Evolutionary conservation across 495 filamentous ascomycete species (phyloP), one percentile per base, ranked within the genome.

Genomic region (Talaromyces adpressus): DNA sequence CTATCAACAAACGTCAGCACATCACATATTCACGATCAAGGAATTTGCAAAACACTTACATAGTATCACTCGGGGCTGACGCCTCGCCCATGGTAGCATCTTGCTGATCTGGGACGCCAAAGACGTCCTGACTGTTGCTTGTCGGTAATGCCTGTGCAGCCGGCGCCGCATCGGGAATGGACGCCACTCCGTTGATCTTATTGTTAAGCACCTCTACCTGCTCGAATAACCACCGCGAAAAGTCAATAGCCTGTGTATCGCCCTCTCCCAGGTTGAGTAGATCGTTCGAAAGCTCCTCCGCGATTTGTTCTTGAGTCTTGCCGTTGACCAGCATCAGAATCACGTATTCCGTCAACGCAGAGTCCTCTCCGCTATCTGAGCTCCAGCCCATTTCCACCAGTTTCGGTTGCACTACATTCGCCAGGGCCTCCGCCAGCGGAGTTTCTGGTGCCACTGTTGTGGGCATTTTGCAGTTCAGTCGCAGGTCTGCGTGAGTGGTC

Each of bases 311-410:
- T 71, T 94, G 87, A 6, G 88, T 90, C 76, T 96, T 97, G 63
- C 92, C 91, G 73, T 97, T 97, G 63, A 89, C 91, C 30, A 98
- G 83, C 93, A 97, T 98, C 61, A 97, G 82, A 53, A 97, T 89
- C 65, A 98, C 93, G 73, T 97, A 98, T 75, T 98, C 94, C 49
- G 91, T 88, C 63, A 98, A 82, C 12, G 92, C 89, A 16, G 89
- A 87, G 69, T 91, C 93, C 70, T 93, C 91, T 65, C 84, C 81
- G 63, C 86, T 88, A 49, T 88, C 89, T 52, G 87, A 85, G 51
- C 85, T 90, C 94, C 93, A 97, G 62, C 92, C 92, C 62, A 93
- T 88, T 73, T 98, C 93, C n/a, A 92, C 86, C 67, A 98, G 77
- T 76, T 97, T 97, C n/a, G 90, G 88, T 72, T 93, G 90, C 59